Evolutionary conservation across 306 rosid species (phyloP).

Genomic region (Corylus americana): DNA sequence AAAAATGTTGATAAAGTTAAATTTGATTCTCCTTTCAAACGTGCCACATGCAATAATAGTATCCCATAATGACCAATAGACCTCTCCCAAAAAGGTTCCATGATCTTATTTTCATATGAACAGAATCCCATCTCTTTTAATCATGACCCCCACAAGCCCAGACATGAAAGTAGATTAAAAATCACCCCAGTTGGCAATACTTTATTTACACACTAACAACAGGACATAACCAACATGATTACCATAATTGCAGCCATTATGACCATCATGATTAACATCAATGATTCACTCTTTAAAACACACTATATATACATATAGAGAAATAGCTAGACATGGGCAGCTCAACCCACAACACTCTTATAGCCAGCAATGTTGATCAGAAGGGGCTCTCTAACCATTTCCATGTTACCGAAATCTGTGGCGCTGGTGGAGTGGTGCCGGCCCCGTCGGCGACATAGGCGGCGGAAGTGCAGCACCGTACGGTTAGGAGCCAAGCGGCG

Average conservation of each 20-base stretch:
- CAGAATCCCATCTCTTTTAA: conserved; percentile 37
- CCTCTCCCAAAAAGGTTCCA: conserved; percentile 16
- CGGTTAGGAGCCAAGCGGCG: conserved; percentile 76
- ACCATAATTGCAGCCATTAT: conserved; percentile 79
- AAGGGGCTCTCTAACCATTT: conserved; percentile 45
- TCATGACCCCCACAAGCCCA: conserved; percentile 73
- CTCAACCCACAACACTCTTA: background rate
- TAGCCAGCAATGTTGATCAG: conserved; percentile 46
- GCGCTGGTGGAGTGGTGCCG: conserved; percentile 57
- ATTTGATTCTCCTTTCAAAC: background rate
- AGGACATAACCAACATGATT: conserved; percentile 57
- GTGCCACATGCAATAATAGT: background rate
- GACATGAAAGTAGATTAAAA: conserved; percentile 35
- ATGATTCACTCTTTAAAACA: conserved; percentile 39
- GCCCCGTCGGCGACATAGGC: conserved; percentile 48
- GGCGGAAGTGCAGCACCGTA: conserved; percentile 62
- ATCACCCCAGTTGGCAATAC: conserved; percentile 22
- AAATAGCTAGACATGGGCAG: conserved; percentile 22
- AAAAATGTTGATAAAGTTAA: background rate
- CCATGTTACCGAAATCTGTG: conserved; percentile 61
- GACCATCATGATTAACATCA: conserved; percentile 50
- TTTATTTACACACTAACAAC: conserved; percentile 58
- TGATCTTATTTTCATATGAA: conserved; percentile 22
- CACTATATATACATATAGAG: conserved; percentile 28
- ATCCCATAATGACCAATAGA: conserved; percentile 2